A percentile compares a stretch with the other conserved stretches of the same genome.
phyloP scores from a whole-genome alignment of 208 protist species.

The Leishmania lainsoni region DNA sequence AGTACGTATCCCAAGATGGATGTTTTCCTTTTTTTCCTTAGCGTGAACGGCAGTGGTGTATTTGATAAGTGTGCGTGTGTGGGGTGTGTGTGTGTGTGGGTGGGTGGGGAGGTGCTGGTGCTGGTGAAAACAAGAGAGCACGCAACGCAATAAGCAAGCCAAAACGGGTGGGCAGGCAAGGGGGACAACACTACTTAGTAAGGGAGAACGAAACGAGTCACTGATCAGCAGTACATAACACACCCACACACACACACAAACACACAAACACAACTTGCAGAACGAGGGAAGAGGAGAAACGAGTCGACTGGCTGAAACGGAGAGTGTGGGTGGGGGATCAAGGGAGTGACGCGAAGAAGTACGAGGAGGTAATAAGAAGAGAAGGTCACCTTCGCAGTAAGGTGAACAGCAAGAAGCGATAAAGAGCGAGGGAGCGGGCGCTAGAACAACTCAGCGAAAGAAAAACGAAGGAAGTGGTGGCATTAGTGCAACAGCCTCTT shows the following conservation, averaged over 20 bases:
- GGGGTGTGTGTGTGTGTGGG: neutral
- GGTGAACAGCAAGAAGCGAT: neutral
- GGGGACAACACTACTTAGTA: neutral
- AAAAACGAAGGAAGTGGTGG: neutral
- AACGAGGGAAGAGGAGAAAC: neutral
- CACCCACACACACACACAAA: too few relatives aligned
- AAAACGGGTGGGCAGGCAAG: too few relatives aligned
- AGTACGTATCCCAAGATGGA: neutral
- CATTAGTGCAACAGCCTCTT: neutral
- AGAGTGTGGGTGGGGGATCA: neutral
- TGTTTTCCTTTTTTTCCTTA: too few relatives aligned
- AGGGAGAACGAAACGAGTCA: neutral
- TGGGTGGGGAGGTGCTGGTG: too few relatives aligned
- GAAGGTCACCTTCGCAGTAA: neutral
- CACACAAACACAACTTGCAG: neutral
- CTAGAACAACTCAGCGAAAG: neutral
- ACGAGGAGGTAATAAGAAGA: neutral
- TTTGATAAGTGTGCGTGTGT: neutral
- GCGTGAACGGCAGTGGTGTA: neutral
- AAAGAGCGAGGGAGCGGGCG: neutral
- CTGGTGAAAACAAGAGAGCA: neutral
- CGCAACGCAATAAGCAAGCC: neutral
- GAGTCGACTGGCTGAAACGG: neutral
- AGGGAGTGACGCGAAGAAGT: neutral
- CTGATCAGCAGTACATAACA: neutral